These are phyloP conservation scores for Chaetomium sp. DNA, from an alignment of 2,329 filamentous ascomycete species.

Conservation along the genomic window DNA sequence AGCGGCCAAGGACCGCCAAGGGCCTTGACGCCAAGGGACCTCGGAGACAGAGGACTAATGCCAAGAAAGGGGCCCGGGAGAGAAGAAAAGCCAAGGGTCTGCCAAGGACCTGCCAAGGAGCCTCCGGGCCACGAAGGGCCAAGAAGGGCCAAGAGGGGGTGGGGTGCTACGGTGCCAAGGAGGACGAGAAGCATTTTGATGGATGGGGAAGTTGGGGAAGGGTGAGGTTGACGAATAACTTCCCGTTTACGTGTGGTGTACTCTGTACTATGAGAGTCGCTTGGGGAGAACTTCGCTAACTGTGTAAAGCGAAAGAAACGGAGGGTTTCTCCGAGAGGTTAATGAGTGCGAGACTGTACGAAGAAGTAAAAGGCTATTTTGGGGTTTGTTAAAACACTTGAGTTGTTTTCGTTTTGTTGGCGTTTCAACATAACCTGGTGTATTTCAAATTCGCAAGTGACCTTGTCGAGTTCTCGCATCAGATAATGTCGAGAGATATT, in stretches of 20 bases:
- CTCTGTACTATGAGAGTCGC: no score
- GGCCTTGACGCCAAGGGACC: background rate
- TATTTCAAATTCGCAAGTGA: background rate
- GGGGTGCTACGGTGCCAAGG: background rate
- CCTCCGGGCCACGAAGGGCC: background rate
- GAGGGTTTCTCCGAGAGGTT: background rate
- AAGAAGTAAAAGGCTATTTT: background rate
- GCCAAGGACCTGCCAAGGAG: background rate
- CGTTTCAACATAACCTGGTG: no score
- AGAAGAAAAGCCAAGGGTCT: background rate
- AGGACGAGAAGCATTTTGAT: background rate
- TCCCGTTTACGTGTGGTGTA: no score
- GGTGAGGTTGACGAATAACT: no score
- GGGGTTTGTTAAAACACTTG: background rate
- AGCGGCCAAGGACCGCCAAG: background rate
- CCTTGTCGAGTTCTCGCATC: no score
- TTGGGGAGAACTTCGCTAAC: no score
- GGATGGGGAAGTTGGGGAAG: background rate
- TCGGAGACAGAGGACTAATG: background rate
- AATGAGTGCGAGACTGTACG: no score
- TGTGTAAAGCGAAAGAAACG: background rate
- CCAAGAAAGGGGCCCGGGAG: background rate
- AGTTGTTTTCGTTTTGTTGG: background rate
- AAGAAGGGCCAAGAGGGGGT: conserved; percentile 3
- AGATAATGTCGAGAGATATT: background rate